A percentile compares a stretch with the other conserved stretches of the same genome.
Conservation (phyloP, 306 rosid genomes). For the Prosopis cineraria region DNA sequence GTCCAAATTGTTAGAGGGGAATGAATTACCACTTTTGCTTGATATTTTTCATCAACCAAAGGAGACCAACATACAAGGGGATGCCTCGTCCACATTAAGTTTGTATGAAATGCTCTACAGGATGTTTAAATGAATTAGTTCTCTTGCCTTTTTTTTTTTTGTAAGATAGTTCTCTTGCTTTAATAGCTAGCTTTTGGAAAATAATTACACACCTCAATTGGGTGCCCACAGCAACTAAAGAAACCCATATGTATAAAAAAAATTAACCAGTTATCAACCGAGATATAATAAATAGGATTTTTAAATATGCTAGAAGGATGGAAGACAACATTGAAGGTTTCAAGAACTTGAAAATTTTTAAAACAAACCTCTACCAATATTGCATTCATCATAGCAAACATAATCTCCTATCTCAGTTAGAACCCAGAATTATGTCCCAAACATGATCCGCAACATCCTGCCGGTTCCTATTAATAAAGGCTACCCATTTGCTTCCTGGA, state of each 20-base stretch:
- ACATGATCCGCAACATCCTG: constrained; percentile 18
- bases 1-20: too few relatives aligned
- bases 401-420: constrained; percentile 6
- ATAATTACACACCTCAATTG: not conserved
- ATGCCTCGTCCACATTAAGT: too few relatives aligned
- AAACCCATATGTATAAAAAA: constrained; percentile 1
- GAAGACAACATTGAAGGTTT: constrained; percentile 27
- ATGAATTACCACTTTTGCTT: not conserved
- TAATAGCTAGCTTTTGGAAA: not conserved
- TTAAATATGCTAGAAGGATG: not conserved
- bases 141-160: too few relatives aligned
- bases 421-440: constrained; percentile 5
- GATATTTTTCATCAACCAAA: not conserved
- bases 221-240: constrained; percentile 2
- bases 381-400: constrained; percentile 24
- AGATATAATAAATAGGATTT: constrained; percentile 16
- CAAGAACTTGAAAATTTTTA: not conserved
- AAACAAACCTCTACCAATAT: not conserved
- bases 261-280: not conserved
- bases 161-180: too few relatives aligned
- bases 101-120: too few relatives aligned
- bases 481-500: constrained; percentile 23
- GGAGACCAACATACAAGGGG: too few relatives aligned
- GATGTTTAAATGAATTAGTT: too few relatives aligned
- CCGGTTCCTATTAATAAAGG: constrained; percentile 5